Base-by-base conservation (phyloP, 139 green algal species). In the Chlamydomonas schloesseri region DNA sequence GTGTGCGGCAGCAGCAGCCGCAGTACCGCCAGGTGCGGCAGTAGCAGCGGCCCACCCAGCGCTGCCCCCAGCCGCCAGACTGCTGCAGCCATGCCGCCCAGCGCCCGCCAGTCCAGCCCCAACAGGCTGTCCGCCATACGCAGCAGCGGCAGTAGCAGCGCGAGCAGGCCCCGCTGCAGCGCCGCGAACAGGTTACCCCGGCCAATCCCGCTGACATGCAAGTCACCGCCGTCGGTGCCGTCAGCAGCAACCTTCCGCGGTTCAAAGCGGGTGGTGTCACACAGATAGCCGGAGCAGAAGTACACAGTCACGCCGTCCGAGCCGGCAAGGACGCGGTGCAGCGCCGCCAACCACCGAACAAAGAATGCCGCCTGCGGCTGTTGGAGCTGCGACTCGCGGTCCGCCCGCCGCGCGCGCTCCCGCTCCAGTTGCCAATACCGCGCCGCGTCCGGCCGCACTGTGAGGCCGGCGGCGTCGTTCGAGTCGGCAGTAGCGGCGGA, bases 21-120 rank as follows among this genome's bases (percentile, higher is more conserved):
- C 57, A 82, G 34, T 57, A 58, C 57, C 57, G 33, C 57, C 23
- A 36, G 5, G 34, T 82, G 75, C 9, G 75, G 75, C 75, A 82
- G 57, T 58, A 82, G 75, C 75, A 82, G 57, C 57, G 75, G 24
- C 28, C 17, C 4, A 3, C 13, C 73, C 29, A 80, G 73, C 73
- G 36, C 73, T 50, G 50, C 65, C n/a, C 26, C 65, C 65, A 23
- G 2, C 62, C 26, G 15, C 62, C 26, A 31, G 18, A 69, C 62
- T 2, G 65, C 65, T 29, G n/a, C 65, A 29, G 65, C 65, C 31
- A 29, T 29, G 9, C 65, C 26, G 9, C n/a, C n/a, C n/a, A 37
- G 26, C 65, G 31, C 65, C 65, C 13, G 14, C 34, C 31, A 15
- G 31, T 6, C 33, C 33, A 9, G 33, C 68, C 68, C 68, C 33